Conservation (phyloP, 805 yeast species). For the Starmerella bacillaris region DNA sequence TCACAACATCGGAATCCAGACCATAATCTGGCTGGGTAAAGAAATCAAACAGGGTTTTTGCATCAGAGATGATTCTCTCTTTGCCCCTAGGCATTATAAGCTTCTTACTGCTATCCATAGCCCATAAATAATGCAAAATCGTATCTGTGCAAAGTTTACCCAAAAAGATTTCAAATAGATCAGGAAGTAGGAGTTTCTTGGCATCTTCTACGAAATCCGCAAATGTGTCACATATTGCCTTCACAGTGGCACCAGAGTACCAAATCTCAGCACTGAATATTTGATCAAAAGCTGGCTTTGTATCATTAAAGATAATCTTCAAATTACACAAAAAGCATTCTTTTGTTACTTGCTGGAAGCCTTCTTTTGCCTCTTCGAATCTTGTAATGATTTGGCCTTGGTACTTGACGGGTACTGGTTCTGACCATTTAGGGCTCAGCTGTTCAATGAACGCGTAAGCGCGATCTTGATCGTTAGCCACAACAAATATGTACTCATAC, state of each 20-base stretch:
- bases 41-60: slow-evolving; percentile 35
- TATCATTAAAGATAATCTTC: slow-evolving; percentile 53
- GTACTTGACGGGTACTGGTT: slow-evolving; percentile 49
- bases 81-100: slow-evolving; percentile 24
- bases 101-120: slow-evolving; percentile 23
- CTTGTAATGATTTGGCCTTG: slow-evolving; percentile 38
- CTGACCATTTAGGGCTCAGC: slow-evolving; percentile 44
- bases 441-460: slow-evolving; percentile 56
- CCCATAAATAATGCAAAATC: slow-evolving; percentile 32
- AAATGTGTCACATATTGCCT: slow-evolving; percentile 52
- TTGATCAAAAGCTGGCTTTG: slow-evolving; percentile 39
- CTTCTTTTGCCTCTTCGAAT: slow-evolving; percentile 52
- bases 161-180: slow-evolving; percentile 35
- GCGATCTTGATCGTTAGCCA: slow-evolving; percentile 68
- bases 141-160: slow-evolving; percentile 38
- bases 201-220: slow-evolving; percentile 56
- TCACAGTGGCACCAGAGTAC: slow-evolving; percentile 44
- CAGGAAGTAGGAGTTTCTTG: slow-evolving; percentile 33
- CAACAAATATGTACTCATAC: slow-evolving; percentile 61
- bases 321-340: slow-evolving; percentile 38
- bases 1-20: slow-evolving; percentile 24
- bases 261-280: slow-evolving; percentile 47
- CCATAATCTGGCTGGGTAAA: slow-evolving; percentile 30
- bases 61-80: slow-evolving; percentile 43
- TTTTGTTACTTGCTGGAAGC: slow-evolving; percentile 59